A percentile compares a stretch with the other conserved stretches of the same genome.
Conservation (phyloP, 176 grass and related monocot genomes). For the Lolium rigidum region DNA sequence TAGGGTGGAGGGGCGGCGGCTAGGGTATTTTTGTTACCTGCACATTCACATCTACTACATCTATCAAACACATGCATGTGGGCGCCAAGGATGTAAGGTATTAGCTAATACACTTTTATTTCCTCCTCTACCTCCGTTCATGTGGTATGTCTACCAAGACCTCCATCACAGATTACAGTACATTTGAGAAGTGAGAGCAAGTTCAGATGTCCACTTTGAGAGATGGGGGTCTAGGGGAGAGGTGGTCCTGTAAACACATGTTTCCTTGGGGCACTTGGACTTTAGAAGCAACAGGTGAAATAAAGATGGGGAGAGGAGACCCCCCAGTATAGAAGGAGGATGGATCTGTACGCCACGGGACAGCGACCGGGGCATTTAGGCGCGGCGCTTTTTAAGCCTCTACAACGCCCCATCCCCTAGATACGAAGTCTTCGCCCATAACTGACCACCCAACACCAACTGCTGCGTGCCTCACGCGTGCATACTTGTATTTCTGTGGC, state of each 20-base stretch:
- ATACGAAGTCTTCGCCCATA: background rate
- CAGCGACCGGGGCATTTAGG: conserved; percentile 53
- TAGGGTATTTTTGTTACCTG: too few species aligned
- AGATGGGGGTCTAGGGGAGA: background rate
- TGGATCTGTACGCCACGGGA: conserved; percentile 41
- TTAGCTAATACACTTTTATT: too few species aligned
- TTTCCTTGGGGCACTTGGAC: conserved; percentile 28
- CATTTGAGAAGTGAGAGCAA: background rate
- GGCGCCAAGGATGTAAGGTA: too few species aligned
- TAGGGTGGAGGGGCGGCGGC: too few species aligned
- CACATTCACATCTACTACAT: too few species aligned
- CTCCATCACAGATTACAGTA: too few species aligned
- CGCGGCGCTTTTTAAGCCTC: conserved; percentile 38
- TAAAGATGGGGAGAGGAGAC: background rate
- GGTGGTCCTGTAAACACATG: conserved; percentile 36
- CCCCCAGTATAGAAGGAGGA: background rate
- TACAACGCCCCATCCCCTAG: background rate
- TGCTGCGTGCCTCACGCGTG: background rate
- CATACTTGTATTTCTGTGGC: background rate
- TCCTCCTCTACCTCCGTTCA: too few species aligned
- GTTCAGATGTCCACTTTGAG: conserved; percentile 35
- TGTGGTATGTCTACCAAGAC: too few species aligned
- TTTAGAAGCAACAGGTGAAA: conserved; percentile 18
- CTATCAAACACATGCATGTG: too few species aligned
- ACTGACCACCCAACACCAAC: background rate